Base-by-base conservation (phyloP, 257 asterid genomes). In the Hygrophila difformis region DNA sequence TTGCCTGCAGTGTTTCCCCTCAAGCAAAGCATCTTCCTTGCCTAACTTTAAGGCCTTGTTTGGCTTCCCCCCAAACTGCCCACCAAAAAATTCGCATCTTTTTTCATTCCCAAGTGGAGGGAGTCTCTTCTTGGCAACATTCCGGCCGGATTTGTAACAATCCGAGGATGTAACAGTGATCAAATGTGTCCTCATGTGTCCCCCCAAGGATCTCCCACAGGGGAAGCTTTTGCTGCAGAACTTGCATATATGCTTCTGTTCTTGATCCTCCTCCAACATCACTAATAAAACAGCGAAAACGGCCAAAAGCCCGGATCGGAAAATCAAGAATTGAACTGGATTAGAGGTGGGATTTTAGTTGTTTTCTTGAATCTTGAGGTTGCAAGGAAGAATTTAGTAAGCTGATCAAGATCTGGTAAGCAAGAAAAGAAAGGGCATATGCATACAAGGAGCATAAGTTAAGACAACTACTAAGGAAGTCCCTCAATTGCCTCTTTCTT, bases 161-260 rank as follows among this genome's bases (percentile, higher is more conserved):
- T 42, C 61, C 11, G 76, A 51, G 26, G 71, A 40, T 29, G 82
- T 59, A 49, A 59, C 29, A 53, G 47, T 70, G 67, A 77, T 77
- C 76, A 83, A 54, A 67, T 88, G 97, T 66, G 95, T 78, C 84
- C 73, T 87, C 89, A 82, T 79, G 62, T 64, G 71, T 21, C 71
- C 71, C 3, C 71, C 71, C 22, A 64, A 21, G 12, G 71, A 64
- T 43, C 71, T 53, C 3, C 71, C 71, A 14, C 66, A 52, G 28
- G 66, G 58, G 62, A 65, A 65, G 1, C 61, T 62, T 60, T 79
- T 86, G 73, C 20, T 29, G 62, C 96, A 86, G 67, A 86, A 73
- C 62, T 67, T 86, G 80, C 94, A 87, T 18, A 42, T 45, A 5
- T 65, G 66, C 12, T 64, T 8, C 31, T 26, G 4, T 44, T 77